Percentiles rank a stretch among this genome's conserved stretches.
Evolutionary conservation across 495 filamentous ascomycete genomes (phyloP).

Genomic region (Thozetella sp.): DNA sequence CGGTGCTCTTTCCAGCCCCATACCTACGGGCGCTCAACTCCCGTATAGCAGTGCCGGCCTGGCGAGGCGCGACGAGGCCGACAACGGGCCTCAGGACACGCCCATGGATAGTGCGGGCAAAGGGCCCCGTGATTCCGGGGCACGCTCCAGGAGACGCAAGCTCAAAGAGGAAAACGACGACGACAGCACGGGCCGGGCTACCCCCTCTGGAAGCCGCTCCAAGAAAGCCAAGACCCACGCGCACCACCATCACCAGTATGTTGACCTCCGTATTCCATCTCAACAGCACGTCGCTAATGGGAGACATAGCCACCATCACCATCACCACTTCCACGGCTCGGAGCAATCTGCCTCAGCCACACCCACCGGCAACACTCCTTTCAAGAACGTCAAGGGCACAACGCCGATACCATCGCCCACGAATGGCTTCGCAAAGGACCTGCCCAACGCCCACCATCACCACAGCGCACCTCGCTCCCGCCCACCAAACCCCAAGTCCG

Average conservation of each 20-base stretch:
- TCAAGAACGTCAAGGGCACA: conserved; percentile 42
- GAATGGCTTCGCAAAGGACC: conserved; percentile 42
- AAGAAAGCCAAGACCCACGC: conserved; percentile 62
- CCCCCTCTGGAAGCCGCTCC: conserved; percentile 54
- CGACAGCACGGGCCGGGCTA: conserved; percentile 56
- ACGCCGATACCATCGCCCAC: conserved; percentile 62
- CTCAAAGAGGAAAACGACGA: conserved; percentile 65
- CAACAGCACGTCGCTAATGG: conserved; percentile 18
- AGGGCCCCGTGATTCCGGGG: conserved; percentile 22
- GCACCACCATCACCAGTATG: conserved; percentile 67
- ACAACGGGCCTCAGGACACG: conserved; percentile 33
- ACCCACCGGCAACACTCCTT: conserved; percentile 36
- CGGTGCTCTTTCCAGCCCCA: conserved; percentile 57
- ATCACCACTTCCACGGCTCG: conserved; percentile 71
- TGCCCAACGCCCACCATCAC: conserved; percentile 37
- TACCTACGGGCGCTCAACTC: conserved; percentile 46
- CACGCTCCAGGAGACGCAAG: conserved; percentile 58
- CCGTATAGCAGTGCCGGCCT: conserved; percentile 39
- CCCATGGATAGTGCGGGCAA: conserved; percentile 27
- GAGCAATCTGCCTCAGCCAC: conserved; percentile 57
- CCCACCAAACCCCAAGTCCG: conserved; percentile 29
- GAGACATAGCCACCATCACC: conserved; percentile 69
- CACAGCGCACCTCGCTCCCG: conserved; percentile 30
- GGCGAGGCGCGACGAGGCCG: conserved; percentile 47
- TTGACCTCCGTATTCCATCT: conserved; percentile 16